phyloP scores from a whole-genome alignment of 2,329 filamentous ascomycete species.

The Monilinia laxa region DNA sequence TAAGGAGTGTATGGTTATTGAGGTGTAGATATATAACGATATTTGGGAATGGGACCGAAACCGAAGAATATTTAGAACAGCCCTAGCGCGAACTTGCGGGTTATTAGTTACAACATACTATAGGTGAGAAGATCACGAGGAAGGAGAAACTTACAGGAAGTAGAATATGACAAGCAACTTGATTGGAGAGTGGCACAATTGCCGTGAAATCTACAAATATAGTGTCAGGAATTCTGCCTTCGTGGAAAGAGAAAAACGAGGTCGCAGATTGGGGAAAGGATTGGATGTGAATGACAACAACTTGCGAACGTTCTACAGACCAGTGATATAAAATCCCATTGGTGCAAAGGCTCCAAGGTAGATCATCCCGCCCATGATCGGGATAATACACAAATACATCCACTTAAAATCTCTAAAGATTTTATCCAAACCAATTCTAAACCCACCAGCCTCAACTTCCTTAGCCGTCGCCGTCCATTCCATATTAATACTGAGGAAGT shows the following conservation, averaged over 20 bases:
- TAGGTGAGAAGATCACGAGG: neutral
- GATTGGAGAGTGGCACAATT: conserved; percentile 56
- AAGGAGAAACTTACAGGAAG: conserved; percentile 25
- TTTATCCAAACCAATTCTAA: conserved; percentile 56
- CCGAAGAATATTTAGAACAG: conserved; percentile 16
- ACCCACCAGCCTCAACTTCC: conserved; percentile 56
- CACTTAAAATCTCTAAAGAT: conserved; percentile 57
- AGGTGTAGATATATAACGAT: neutral
- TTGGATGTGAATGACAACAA: too few species aligned
- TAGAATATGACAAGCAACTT: conserved; percentile 30
- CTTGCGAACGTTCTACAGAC: too few species aligned
- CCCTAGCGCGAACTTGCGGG: conserved; percentile 25
- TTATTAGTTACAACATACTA: conserved; percentile 10
- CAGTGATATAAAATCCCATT: conserved; percentile 54
- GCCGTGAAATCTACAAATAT: conserved; percentile 48
- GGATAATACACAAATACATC: conserved; percentile 43
- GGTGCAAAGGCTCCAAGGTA: conserved; percentile 35
- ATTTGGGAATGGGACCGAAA: neutral
- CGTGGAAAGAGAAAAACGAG: too few species aligned
- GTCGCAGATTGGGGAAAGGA: too few species aligned
- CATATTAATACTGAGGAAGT: conserved; percentile 48
- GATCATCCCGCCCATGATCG: conserved; percentile 34
- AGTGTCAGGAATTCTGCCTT: too few species aligned
- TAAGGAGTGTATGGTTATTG: neutral
- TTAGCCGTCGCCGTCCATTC: conserved; percentile 58